Base-by-base conservation (phyloP, 2,329 filamentous ascomycete genomes). In the Peltaster fructicola region DNA sequence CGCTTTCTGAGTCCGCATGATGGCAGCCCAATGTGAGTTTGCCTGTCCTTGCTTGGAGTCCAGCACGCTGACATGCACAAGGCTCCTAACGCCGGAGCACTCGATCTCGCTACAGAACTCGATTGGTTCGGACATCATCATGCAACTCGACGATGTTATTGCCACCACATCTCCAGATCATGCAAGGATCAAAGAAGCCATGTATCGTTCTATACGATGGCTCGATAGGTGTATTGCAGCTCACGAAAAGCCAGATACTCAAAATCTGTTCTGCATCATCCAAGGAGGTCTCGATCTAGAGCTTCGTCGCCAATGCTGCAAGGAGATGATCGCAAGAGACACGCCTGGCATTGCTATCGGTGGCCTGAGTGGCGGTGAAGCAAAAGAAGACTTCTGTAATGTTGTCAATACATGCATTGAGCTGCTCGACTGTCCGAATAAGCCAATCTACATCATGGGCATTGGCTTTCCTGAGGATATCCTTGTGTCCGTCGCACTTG, bases 371-470 rank as follows among this genome's bases (percentile, higher is more conserved):
- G 90, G 88, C 27, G 88, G 90, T 25, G 90, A 98, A 55, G 88
- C 80, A 9, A 98, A 98, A 52, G 65, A 68, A 14, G 78, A 88
- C 42, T 98, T 85, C 47, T 98, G 88, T 54, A 70, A 71, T 43
- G 88, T 50, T 12, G 84, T 95, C 14, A 65, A 72, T 30, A 73
- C 80, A 2, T 95, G 88, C 50, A 95, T 88, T 1, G 66, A 61
- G 15, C 52, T 92, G 30, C 61, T 98, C 10, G 90, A 90, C 0
- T n/a, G n/a, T n/a, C 75, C 85, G 30, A 60, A 78, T 33, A 98
- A 98, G 53, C 88, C 88, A n/a, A 68, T 88, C 48, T 98, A 98
- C 54, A 85, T 98, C 29, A 98, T 98, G 90, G 88, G 88, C 10
- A 88, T 98, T 38, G 69, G 88, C 8, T 98, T 93, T 50, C 88